Evolutionary conservation across 139 green algal species (phyloP), one percentile per base, ranked within the genome.

Genomic region (Closterium sp.): DNA sequence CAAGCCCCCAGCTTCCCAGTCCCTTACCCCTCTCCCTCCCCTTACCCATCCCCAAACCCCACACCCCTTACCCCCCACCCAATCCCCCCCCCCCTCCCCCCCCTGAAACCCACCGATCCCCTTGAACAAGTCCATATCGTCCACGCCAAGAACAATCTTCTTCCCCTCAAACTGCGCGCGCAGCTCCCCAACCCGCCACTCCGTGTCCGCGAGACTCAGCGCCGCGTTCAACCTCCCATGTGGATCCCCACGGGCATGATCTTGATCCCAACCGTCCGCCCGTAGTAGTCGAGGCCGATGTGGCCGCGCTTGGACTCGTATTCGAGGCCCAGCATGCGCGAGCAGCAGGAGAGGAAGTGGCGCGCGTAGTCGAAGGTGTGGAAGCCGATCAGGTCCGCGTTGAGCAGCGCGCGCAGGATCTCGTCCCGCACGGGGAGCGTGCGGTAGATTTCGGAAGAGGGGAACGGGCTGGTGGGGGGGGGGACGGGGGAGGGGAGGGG

Each of bases 291-390:
- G 0, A 99, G 94, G 30, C 96, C 97, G 93, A 99, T 99, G 94
- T 95, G 95, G 9, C 98, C 97, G 10, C 95, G 90, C 95, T 94
- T 97, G 0, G 97, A 98, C 91, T 98, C 96, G 95, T 99, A 97
- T 95, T 99, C 97, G 38, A 99, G 95, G 0, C 98, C 98, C 89
- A 99, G 96, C 97, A 99, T 98, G 90, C 98, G 97, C 11, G 95
- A 97, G 94, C 96, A 98, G 95, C 97, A 99, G 11, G 97, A 98
- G 92, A 99, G 95, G 92, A 99, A 99, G 96, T 99, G 98, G 9
- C 98, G 96, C 89, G 98, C 98, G 95, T 99, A 99, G 95, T 99
- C 98, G 96, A 99, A 99, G 0, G 97, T 99, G 95, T 99, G 98
- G 95, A 99, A 99, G 50, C 97, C 97, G 62, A 99, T 97, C 17